Conservation (phyloP, 441 rosid genomes). For the Macaranga tanarius region DNA sequence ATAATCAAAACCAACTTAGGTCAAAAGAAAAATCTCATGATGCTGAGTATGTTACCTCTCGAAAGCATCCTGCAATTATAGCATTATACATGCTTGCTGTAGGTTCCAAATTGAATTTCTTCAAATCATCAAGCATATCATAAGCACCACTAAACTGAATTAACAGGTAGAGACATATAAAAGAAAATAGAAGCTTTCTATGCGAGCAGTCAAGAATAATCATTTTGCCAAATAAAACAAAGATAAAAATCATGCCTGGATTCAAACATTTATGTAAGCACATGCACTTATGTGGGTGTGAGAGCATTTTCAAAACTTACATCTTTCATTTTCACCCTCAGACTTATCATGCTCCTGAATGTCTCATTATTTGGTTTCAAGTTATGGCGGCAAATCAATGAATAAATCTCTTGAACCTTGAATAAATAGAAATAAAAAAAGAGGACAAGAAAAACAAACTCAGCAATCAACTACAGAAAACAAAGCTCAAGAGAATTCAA, state of each 20-base stretch:
- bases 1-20: background rate
- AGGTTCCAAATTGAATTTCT: slow-evolving; percentile 57
- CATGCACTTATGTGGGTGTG: background rate
- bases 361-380: slow-evolving; percentile 65
- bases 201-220: background rate
- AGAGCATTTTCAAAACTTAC: slow-evolving; percentile 45
- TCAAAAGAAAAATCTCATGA: background rate
- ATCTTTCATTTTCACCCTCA: slow-evolving; percentile 72
- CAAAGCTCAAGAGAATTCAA: background rate
- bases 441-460: background rate
- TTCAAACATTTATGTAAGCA: background rate
- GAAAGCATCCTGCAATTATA: slow-evolving; percentile 74
- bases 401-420: slow-evolving; percentile 67
- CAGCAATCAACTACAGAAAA: slow-evolving; percentile 11
- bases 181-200: background rate
- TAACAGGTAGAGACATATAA: background rate
- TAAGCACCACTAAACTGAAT: slow-evolving; percentile 78
- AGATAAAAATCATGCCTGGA: slow-evolving; percentile 10
- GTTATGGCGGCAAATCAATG: slow-evolving; percentile 46
- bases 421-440: background rate
- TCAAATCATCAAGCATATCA: slow-evolving; percentile 59
- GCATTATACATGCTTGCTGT: slow-evolving; percentile 68
- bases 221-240: slow-evolving; percentile 14
- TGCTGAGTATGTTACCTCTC: slow-evolving; percentile 52
- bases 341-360: slow-evolving; percentile 62